Conservation (phyloP, 176 grass and related monocot species). For the Oryza rufipogon region DNA sequence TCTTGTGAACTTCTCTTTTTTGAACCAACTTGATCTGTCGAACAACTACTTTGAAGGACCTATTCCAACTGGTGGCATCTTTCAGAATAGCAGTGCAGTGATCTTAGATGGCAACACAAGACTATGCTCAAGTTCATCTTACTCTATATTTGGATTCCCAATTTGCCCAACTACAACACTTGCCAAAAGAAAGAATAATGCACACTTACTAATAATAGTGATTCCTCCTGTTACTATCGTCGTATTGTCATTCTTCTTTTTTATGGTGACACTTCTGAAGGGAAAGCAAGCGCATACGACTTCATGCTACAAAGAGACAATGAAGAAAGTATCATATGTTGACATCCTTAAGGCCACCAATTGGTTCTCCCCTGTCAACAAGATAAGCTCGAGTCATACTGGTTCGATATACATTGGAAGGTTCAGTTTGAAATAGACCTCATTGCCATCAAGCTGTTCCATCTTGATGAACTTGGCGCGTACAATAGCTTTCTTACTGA, state of each 20-base stretch:
- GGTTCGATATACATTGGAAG: neutral
- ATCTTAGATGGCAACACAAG: neutral
- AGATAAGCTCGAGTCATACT: constrained; percentile 9
- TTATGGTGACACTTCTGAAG: neutral
- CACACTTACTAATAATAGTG: neutral
- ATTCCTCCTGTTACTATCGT: neutral
- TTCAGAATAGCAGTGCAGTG: neutral
- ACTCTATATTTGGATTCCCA: neutral
- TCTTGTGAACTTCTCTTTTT: neutral
- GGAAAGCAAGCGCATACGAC: neutral
- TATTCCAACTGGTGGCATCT: neutral
- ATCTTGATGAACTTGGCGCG: constrained; percentile 20
- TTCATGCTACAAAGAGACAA: constrained; percentile 1
- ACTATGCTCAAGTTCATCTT: neutral
- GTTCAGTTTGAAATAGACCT: neutral
- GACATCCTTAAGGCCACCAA: neutral
- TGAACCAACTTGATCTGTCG: constrained; percentile 11
- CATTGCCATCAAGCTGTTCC: neutral
- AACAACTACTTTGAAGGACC: neutral
- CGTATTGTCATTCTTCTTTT: neutral
- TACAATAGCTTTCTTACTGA: constrained; percentile 23
- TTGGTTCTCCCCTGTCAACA: neutral
- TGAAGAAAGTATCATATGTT: neutral
- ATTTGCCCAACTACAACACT: neutral
- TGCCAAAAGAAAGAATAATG: neutral